Evolutionary conservation across 2,329 filamentous ascomycete species (phyloP), one percentile per base, ranked within the genome.

Genomic region (Aspergillus sp.): DNA sequence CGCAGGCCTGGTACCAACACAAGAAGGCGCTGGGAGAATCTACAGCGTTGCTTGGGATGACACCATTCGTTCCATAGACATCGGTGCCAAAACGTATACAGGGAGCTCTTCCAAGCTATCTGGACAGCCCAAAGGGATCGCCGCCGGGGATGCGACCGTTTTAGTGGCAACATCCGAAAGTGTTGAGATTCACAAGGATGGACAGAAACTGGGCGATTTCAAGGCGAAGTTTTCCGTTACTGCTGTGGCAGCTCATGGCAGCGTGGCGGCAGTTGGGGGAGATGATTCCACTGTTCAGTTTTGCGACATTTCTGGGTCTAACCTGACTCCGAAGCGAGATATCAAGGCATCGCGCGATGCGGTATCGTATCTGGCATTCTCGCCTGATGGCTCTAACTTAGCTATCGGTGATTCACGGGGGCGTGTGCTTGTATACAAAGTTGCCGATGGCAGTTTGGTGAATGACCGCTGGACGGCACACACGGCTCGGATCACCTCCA

Each of bases 11-110:
- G 80, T 88, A 3, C 78, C 85, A 1, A 79, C 79, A 7, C 71
- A 80, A 2, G 71, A 77, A 52, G 84, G 73, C 7, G 66, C 69
- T 46, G 75, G 86, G 35, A 83, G 86, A 63, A 85, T 91, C n/a
- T 93, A 90, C 77, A 93, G 88, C 68, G 90, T 93, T 53, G 93
- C 88, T 62, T 99, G 93, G 95, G 95, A 99, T 70, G 95, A 99
- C 73, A 91, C 88, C 1, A 80, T 98, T 37, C 88, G 92, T 61
- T 88, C 85, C 44, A 82, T 96, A 37, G 92, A 96, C 63, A 82
- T 89, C 58, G 82, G 86, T 1, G 85, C 88, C 52, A 88, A 86
- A 68, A 90, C 87, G 0, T 97, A 96, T 73, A 82, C 87, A 6
- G 91, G 90, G 55, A 81, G 82, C 50, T 80, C 85, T 1, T 77